Base-by-base conservation (phyloP, 257 asterid species). In the Solanum piurae region DNA sequence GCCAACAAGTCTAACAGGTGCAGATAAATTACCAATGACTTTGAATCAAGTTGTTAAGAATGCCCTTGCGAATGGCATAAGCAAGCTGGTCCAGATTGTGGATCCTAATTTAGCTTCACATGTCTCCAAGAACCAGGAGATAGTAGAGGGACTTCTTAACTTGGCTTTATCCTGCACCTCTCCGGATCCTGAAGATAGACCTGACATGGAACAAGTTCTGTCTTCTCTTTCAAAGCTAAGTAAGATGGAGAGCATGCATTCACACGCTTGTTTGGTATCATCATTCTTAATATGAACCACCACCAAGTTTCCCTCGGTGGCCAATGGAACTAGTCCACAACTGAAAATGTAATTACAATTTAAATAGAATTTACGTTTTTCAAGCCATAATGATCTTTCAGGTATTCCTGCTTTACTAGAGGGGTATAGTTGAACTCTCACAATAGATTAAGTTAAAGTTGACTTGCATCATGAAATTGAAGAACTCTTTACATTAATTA, bases 161-260 rank as follows among this genome's bases (percentile, higher is more conserved):
- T 85, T 96, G 87, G 95, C 94, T 29, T 88, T 95, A 84, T 93
- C 95, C n/a, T 96, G 99, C 90, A 91, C 95, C 75, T 86, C 79
- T 86, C 87, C 87, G 1, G 89, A 93, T 77, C 98, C 99, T 6
- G 95, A 92, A n/a, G 91, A 90, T 58, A 91, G 98, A 66, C 97
- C 99, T 23, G 90, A 92, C 79, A 96, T 95, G 97, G 95, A 94
- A 29, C 84, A 91, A 62, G 97, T 94, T 83, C 36, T 92, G 87
- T 33, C 91, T 79, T 91, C 92, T 85, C 94, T 96, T 77, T 62
- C 83, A 9, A 94, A 95, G 91, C 91, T 93, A 82, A 92, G 92
- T 8, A 91, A 88, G 83, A 91, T 85, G 88, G 88, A 27, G 8
- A 27, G 9, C 25, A 14, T 79, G 40, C 62, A 79, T 44, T 79